Evolutionary conservation across 345 rosid species (phyloP), one percentile per base, ranked within the genome.

Genomic region (Geranium brycei): DNA sequence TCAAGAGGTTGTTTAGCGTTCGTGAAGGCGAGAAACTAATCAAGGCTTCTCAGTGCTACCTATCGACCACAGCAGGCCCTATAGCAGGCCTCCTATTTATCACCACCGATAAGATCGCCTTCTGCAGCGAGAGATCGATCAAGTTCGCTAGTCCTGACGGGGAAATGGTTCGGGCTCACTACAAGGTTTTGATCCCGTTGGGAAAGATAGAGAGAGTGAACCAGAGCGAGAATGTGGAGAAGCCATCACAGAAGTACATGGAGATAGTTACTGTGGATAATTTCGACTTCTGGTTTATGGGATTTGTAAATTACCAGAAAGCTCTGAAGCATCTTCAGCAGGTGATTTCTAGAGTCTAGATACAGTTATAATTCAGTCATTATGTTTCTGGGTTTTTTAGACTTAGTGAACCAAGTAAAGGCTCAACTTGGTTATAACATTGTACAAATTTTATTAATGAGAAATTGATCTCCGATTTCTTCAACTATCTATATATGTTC

Each of bases 211-310:
- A 78, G 67, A 65, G 70, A 64, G 87, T 76, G 3, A 81, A 81
- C 71, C 80, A 74, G 31, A 79, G 83, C 40, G 74, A 73, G 69
- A 82, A 85, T 68, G 71, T 61, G 58, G 75, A 87, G 85, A 84
- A 75, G 35, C 91, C 92, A 57, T 81, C 91, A 7, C 77, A 87
- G 35, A 87, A 91, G 80, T 87, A 81, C 73, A 71, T 85, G 19
- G 85, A 91, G 72, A 64, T 89, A 19, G 79, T 77, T 14, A 92
- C 95, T 0, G 81, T 76, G 1, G 95, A 92, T 67, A 68, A 58
- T 68, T 89, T 83, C 51, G 93, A 92, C 58, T 92, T 92, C 84
- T 89, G 96, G 96, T 87, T 89, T 59, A 86, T 89, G 89, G 96
- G 98, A 0, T 89, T 92, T 79, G 61, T 79, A 30, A 89, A 85